Evolutionary conservation across 2,329 filamentous ascomycete species (phyloP).

Genomic region (Fusarium stilboides): DNA sequence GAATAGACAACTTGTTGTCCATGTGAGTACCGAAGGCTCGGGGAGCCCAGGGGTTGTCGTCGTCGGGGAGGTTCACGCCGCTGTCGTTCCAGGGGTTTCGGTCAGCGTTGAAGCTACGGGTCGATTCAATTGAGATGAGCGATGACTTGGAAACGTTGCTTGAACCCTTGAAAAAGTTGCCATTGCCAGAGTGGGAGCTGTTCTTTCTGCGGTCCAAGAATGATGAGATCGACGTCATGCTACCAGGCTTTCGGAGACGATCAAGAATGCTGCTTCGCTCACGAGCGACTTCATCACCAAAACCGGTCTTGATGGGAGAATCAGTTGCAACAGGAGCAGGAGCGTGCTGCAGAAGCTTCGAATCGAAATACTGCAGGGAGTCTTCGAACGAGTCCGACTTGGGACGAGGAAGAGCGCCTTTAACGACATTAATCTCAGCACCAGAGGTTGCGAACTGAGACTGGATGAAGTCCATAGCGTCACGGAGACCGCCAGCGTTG

Average conservation of each 20-base stretch:
- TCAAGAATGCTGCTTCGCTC: slow-evolving; percentile 91
- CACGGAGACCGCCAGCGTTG: slow-evolving; percentile 94
- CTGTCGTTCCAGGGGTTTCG: slow-evolving; percentile 99
- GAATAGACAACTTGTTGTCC: slow-evolving; percentile 74
- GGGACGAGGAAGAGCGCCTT: slow-evolving; percentile 95
- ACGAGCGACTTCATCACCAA: slow-evolving; percentile 83
- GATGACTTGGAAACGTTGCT: slow-evolving; percentile 94
- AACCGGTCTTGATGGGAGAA: slow-evolving; percentile 88
- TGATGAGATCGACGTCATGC: slow-evolving; percentile 95
- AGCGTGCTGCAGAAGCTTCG: slow-evolving; percentile 94
- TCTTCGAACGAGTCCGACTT: slow-evolving; percentile 99
- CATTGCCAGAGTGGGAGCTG: slow-evolving; percentile 84
- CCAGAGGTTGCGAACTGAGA: slow-evolving; percentile 87
- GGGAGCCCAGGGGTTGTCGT: slow-evolving; percentile 78
- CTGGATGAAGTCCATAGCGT: slow-evolving; percentile 95
- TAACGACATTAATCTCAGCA: slow-evolving; percentile 89
- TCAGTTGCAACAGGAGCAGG: slow-evolving; percentile 85
- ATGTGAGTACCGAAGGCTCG: slow-evolving; percentile 77
- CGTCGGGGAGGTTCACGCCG: slow-evolving; percentile 92
- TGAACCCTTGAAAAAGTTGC: slow-evolving; percentile 92
- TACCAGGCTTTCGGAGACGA: slow-evolving; percentile 92
- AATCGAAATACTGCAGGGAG: slow-evolving; percentile 95
- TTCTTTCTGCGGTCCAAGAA: slow-evolving; percentile 97
- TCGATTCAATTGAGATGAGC: slow-evolving; percentile 95
- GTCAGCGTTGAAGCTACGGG: slow-evolving; percentile 89